Evolutionary conservation across 805 yeast genomes (phyloP).

Genomic region (Saccharomycopsis selenospora): DNA sequence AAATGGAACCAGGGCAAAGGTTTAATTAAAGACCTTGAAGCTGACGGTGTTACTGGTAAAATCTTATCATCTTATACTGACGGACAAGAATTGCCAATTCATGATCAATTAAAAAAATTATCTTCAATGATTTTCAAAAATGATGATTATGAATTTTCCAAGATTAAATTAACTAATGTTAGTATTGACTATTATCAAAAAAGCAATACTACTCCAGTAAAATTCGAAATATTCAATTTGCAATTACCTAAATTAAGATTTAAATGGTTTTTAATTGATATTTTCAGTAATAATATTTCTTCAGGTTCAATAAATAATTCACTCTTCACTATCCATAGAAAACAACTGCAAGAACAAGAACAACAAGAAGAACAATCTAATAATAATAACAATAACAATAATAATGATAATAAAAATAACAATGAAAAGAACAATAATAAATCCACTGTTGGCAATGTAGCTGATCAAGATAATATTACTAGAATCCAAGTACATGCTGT

Average conservation of each 20-base stretch:
- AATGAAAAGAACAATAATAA: not conserved
- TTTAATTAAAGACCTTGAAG: slow-evolving; percentile 66
- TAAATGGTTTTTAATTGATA: slow-evolving; percentile 52
- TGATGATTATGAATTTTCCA: slow-evolving; percentile 9
- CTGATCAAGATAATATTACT: slow-evolving; percentile 5
- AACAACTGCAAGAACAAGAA: slow-evolving; percentile 35
- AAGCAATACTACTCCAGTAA: slow-evolving; percentile 29
- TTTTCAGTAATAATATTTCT: slow-evolving; percentile 61
- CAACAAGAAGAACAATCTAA: not conserved
- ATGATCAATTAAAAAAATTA: slow-evolving; percentile 14
- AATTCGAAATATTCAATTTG: slow-evolving; percentile 55
- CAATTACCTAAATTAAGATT: slow-evolving; percentile 56
- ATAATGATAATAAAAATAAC: slow-evolving; percentile 5
- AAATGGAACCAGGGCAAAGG: slow-evolving; percentile 90
- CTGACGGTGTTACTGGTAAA: slow-evolving; percentile 78
- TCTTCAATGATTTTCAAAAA: slow-evolving; percentile 10
- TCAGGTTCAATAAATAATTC: slow-evolving; percentile 73
- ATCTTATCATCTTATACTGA: slow-evolving; percentile 45
- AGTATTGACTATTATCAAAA: slow-evolving; percentile 7
- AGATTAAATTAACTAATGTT: slow-evolving; percentile 12
- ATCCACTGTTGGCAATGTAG: too few species aligned
- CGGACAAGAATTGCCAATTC: not conserved
- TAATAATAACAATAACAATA: not conserved
- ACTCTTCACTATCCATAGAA: slow-evolving; percentile 67
- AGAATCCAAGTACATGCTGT: slow-evolving; percentile 30